A percentile compares a stretch with the other conserved stretches of the same genome.
Evolutionary conservation across 805 yeast genomes (phyloP).

Genomic region (Saccharomyces jurei): DNA sequence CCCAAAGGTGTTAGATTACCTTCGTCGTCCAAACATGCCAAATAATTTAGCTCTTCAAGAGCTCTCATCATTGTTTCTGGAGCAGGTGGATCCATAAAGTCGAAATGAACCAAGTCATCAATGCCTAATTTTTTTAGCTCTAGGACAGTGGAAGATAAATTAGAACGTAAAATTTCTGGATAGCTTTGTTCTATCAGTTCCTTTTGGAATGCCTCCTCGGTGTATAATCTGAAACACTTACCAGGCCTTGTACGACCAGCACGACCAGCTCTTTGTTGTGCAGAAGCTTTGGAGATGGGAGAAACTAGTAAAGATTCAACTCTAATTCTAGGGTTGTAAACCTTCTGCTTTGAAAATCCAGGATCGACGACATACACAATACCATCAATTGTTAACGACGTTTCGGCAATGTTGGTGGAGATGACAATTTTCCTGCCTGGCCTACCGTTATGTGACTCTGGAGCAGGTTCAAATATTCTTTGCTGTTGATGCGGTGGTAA

Average conservation of each 20-base stretch:
- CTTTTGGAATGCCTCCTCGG: constrained; percentile 92
- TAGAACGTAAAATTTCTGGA: constrained; percentile 89
- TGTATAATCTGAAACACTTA: constrained; percentile 90
- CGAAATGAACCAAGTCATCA: constrained; percentile 94
- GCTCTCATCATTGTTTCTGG: constrained; percentile 99
- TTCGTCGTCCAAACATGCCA: constrained; percentile 83
- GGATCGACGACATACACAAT: constrained; percentile 96
- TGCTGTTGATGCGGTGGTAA: constrained; percentile 95
- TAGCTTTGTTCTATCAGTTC: constrained; percentile 92
- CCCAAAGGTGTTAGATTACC: constrained; percentile 89
- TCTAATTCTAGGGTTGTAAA: constrained; percentile 90
- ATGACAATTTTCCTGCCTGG: constrained; percentile 94
- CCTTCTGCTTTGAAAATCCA: constrained; percentile 93
- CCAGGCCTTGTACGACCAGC: constrained; percentile 99
- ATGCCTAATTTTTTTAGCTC: constrained; percentile 91
- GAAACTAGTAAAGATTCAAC: constrained; percentile 91
- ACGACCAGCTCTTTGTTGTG: constrained; percentile 98
- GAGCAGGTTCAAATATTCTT: constrained; percentile 84
- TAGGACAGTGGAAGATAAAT: constrained; percentile 82
- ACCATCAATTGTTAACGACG: constrained; percentile 95
- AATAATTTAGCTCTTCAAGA: constrained; percentile 83
- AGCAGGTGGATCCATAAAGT: constrained; percentile 98
- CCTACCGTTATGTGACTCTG: constrained; percentile 63
- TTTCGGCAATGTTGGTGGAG: constrained; percentile 94
- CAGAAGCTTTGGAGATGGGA: constrained; percentile 94